phyloP scores from a whole-genome alignment of 305 asterid genomes.

The Euphrasia arctica region DNA sequence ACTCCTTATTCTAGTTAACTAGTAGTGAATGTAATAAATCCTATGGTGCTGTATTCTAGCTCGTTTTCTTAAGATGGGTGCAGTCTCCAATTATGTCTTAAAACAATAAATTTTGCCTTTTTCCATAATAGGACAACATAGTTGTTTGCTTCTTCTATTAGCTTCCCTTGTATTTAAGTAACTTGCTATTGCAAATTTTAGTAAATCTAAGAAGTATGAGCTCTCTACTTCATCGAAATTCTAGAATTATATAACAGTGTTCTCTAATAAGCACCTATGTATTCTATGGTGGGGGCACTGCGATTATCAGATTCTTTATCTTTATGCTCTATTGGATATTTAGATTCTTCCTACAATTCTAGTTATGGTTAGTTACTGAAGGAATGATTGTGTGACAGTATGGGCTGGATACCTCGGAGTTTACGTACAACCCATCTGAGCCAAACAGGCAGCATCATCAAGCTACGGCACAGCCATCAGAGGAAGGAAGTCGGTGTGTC shows the following conservation, averaged over 20 bases:
- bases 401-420: constrained; percentile 91
- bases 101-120: not conserved
- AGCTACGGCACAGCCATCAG: constrained; percentile 56
- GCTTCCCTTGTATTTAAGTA: not conserved
- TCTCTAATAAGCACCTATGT: not conserved
- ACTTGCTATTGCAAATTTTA: not conserved
- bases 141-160: not conserved
- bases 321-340: not conserved
- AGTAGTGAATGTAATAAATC: not conserved
- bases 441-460: constrained; percentile 74
- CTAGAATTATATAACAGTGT: constrained; percentile 4
- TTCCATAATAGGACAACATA: not conserved
- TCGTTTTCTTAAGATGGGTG: not conserved
- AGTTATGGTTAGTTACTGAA: constrained; percentile 16
- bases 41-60: not conserved
- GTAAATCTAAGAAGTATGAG: not conserved
- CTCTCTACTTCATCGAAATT: not conserved
- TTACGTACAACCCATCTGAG: constrained; percentile 91
- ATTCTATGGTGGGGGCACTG: too few relatives aligned
- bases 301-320: too few relatives aligned
- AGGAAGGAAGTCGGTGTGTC: constrained; percentile 75
- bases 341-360: not conserved
- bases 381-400: constrained; percentile 39
- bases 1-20: not conserved
- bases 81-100: not conserved